Evolutionary conservation across 495 filamentous ascomycete species (phyloP).

Genomic region (Chaetomium cochliodes): DNA sequence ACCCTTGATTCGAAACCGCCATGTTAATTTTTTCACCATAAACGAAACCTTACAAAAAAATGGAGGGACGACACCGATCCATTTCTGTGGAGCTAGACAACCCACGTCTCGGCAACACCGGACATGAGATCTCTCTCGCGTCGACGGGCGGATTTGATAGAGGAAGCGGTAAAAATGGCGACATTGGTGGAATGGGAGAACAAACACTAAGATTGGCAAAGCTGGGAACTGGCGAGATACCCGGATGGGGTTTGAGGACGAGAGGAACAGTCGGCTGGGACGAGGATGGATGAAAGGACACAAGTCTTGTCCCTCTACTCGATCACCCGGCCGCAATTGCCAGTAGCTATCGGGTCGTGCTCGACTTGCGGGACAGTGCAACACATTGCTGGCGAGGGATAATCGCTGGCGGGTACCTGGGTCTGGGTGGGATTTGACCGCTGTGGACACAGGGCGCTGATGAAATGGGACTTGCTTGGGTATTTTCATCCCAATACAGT

Average conservation of each 20-base stretch:
- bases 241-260: constrained; percentile 2
- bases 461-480: background rate
- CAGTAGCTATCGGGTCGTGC: background rate
- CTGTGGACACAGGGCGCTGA: background rate
- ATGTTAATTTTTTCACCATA: constrained; percentile 29
- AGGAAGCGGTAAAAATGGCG: constrained; percentile 7
- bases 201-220: constrained; percentile 32
- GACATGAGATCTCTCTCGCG: background rate
- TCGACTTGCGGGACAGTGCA: constrained; percentile 7
- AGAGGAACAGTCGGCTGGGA: constrained; percentile 7
- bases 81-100: constrained; percentile 10
- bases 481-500: background rate
- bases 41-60: constrained; percentile 21
- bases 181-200: background rate
- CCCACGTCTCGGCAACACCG: constrained; percentile 12
- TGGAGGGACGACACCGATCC: constrained; percentile 4
- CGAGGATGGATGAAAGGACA: constrained; percentile 5
- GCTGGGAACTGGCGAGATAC: constrained; percentile 14
- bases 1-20: constrained; percentile 30
- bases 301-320: background rate
- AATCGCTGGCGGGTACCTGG: background rate
- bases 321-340: background rate
- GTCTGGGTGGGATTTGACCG: background rate
- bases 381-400: background rate
- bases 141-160: constrained; percentile 5